These are phyloP conservation scores for Magnolia changhungtana DNA, from an alignment of 164 flowering plant species.

Conservation along the genomic window DNA sequence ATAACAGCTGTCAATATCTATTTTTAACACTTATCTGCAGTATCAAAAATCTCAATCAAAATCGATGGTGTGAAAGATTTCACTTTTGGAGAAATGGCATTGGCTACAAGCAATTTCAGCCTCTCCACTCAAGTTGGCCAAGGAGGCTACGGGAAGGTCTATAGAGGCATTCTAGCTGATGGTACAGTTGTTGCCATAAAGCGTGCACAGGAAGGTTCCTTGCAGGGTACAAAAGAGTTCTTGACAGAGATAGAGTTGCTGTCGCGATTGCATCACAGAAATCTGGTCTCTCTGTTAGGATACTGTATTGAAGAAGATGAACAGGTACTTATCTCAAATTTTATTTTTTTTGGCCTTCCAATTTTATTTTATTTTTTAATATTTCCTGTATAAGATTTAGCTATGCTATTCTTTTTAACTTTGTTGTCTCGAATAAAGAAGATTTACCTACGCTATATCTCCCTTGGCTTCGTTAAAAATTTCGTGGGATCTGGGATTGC, in stretches of 20 bases:
- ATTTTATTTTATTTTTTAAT: too few relatives aligned
- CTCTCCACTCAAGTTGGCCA: constrained; percentile 48
- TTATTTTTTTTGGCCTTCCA: too few relatives aligned
- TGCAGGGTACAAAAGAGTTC: constrained; percentile 75
- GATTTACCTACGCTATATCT: too few relatives aligned
- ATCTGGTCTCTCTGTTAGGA: constrained; percentile 67
- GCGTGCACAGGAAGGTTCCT: constrained; percentile 67
- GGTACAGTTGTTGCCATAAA: constrained; percentile 60
- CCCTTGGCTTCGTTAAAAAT: too few relatives aligned
- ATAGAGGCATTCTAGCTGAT: constrained; percentile 52
- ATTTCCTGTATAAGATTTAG: too few relatives aligned
- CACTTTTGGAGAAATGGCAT: constrained; percentile 49
- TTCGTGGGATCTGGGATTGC: too few relatives aligned
- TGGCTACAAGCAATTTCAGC: constrained; percentile 54
- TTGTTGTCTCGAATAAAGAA: too few relatives aligned
- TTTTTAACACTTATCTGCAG: constrained; percentile 28
- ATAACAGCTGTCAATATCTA: neutral
- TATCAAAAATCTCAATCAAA: constrained; percentile 40
- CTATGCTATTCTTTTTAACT: too few relatives aligned
- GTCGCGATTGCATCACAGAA: constrained; percentile 74
- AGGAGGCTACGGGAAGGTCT: constrained; percentile 88
- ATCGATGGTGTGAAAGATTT: constrained; percentile 67
- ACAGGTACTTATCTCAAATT: constrained; percentile 41
- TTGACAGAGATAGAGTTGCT: constrained; percentile 68
- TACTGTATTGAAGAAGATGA: constrained; percentile 72